These are phyloP conservation scores for Chlamydomonas sp. DNA, from an alignment of 139 green algal genomes.

Conservation along the genomic window DNA sequence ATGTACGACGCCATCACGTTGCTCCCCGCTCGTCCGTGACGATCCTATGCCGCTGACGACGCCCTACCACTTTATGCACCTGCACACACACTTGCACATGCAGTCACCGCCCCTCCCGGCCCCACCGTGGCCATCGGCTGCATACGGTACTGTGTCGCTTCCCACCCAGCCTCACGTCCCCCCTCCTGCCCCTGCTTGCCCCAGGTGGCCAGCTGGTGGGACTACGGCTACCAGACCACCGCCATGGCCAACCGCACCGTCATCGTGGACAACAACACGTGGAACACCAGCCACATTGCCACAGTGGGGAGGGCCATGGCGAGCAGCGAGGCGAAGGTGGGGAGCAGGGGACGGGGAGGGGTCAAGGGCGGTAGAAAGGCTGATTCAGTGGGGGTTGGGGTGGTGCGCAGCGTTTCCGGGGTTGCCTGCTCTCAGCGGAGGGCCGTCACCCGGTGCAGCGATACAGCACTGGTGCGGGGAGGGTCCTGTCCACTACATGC, in stretches of 20 bases:
- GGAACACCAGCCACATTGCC: slow-evolving; percentile 96
- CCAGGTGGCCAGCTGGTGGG: slow-evolving; percentile 75
- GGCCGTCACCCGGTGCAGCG: too few relatives aligned
- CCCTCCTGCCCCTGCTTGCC: not conserved
- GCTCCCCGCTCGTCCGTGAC: too few relatives aligned
- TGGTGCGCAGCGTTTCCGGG: too few relatives aligned
- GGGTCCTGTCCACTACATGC: too few relatives aligned
- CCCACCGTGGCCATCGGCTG: not conserved
- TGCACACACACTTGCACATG: too few relatives aligned
- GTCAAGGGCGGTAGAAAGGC: not conserved
- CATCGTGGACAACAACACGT: slow-evolving; percentile 97
- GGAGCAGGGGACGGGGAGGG: not conserved
- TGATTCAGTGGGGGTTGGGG: too few relatives aligned
- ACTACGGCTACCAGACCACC: slow-evolving; percentile 96
- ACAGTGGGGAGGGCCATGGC: slow-evolving; percentile 90
- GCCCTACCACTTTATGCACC: too few relatives aligned
- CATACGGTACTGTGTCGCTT: not conserved
- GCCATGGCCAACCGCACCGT: slow-evolving; percentile 94
- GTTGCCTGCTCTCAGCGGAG: too few relatives aligned
- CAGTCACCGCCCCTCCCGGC: too few relatives aligned
- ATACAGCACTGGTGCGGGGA: too few relatives aligned
- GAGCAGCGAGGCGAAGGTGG: slow-evolving; percentile 71
- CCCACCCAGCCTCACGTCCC: not conserved
- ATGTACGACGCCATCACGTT: too few relatives aligned
- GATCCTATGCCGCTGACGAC: too few relatives aligned